These are phyloP conservation scores for Ploettnerulaceae sp. DNA, from an alignment of 2,329 filamentous ascomycete species.

Conservation along the genomic window DNA sequence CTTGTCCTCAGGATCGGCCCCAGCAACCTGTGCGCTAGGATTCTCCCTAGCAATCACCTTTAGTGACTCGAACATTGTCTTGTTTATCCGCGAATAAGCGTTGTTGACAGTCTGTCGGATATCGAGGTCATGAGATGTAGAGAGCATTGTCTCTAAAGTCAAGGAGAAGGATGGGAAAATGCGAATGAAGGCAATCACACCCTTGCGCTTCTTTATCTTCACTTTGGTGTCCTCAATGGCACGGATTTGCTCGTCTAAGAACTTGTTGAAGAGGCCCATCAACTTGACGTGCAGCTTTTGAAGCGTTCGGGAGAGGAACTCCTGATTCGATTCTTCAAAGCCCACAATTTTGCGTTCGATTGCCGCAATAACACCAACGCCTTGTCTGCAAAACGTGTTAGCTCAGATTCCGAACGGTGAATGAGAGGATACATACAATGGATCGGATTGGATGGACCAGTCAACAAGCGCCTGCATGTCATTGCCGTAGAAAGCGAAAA, in stretches of 20 bases:
- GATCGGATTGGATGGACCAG: slow-evolving; percentile 76
- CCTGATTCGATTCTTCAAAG: slow-evolving; percentile 86
- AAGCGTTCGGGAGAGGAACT: slow-evolving; percentile 75
- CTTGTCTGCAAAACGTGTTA: slow-evolving; percentile 58
- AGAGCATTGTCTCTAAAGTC: slow-evolving; percentile 79
- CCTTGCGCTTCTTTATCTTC: slow-evolving; percentile 97
- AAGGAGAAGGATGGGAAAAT: slow-evolving; percentile 85
- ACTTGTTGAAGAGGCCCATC: slow-evolving; percentile 73
- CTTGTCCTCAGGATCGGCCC: slow-evolving; percentile 76
- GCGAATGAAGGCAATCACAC: slow-evolving; percentile 91
- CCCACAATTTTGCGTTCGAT: slow-evolving; percentile 75
- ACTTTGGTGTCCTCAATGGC: slow-evolving; percentile 98
- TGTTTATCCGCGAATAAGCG: slow-evolving; percentile 83
- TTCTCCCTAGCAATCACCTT: slow-evolving; percentile 84
- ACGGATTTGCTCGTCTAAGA: slow-evolving; percentile 90
- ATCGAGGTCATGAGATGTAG: slow-evolving; percentile 54
- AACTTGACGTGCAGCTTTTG: slow-evolving; percentile 75
- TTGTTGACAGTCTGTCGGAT: slow-evolving; percentile 76
- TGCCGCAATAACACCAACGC: slow-evolving; percentile 76
- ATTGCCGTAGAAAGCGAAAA: slow-evolving; percentile 75
- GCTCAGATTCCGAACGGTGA: background rate
- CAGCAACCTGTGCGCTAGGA: slow-evolving; percentile 44
- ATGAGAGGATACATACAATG: slow-evolving; percentile 57
- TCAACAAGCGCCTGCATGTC: slow-evolving; percentile 78
- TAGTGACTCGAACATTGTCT: slow-evolving; percentile 94